Evolutionary conservation across 2,329 filamentous ascomycete genomes (phyloP), one percentile per base, ranked within the genome.

Genomic region (Alternaria arbusti): DNA sequence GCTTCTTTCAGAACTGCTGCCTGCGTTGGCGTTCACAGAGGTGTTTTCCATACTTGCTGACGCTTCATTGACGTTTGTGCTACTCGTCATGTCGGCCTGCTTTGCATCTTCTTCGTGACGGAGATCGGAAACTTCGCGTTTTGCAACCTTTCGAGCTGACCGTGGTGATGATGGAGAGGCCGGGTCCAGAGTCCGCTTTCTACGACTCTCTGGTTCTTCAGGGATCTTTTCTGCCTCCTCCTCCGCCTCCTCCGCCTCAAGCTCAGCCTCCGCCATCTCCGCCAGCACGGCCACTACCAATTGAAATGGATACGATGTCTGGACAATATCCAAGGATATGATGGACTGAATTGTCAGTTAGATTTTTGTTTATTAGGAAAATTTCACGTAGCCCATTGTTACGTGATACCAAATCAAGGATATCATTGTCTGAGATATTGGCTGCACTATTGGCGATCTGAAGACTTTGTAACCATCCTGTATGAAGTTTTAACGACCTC

Each of bases 351-450:
- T 36, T 5, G 32, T 36, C 32, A 1, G 32, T 36, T 36, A 36
- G 15, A n/a, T 36, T 36, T 0, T 1, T 36, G 32, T 36, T 36
- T 0, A 36, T 2, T n/a, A 36, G 32, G 0, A 36, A 1, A 0
- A 36, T 36, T 3, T 36, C 32, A 15, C 32, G 32, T 36, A 36
- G 1, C 32, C 32, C 15, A 5, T 36, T 36, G 32, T 36, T 36
- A 1, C 15, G 32, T 36, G 32, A 36, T 0, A 36, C 32, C 4
- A 36, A 36, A 0, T 36, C 32, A 36, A 36, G 32, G 32, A 36
- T 0, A 36, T 36, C 32, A 36, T 7, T 2, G 6, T 36, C 32
- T 36, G 32, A 36, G 7, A 36, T 36, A 36, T 36, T n/a, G 32
- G 32, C 32, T 36, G 32, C 15, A 0, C 1, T 2, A 5, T 36